Evolutionary conservation across 192 early-diverging fungal genomes (phyloP).

Genomic region (Powellomyces hirtus): DNA sequence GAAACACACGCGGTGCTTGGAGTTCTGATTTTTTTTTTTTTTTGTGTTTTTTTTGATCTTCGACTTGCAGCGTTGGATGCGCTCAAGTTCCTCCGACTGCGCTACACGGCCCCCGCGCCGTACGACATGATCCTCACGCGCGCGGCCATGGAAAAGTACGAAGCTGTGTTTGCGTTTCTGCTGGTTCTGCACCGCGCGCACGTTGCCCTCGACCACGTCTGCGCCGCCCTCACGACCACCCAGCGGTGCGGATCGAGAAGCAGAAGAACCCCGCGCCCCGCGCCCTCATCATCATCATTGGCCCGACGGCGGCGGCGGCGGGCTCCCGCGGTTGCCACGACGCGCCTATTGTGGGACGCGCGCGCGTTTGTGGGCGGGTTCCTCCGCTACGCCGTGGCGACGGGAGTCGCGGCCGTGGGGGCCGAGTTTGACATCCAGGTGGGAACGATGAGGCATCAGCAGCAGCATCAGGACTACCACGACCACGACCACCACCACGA

Average conservation of each 20-base stretch:
- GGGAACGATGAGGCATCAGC: neutral
- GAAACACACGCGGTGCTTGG: too few species aligned
- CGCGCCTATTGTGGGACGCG: constrained; percentile 17
- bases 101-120: constrained; percentile 8
- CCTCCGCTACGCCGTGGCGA: neutral
- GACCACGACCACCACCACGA: neutral
- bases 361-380: constrained; percentile 17
- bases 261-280: too few species aligned
- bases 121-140: constrained; percentile 8
- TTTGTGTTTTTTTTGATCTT: too few species aligned
- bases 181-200: neutral
- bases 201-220: constrained; percentile 3
- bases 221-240: too few species aligned
- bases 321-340: neutral
- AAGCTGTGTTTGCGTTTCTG: neutral
- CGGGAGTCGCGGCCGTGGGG: neutral
- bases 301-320: neutral
- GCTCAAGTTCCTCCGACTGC: neutral
- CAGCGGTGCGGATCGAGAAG: too few species aligned
- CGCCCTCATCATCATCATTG: too few species aligned
- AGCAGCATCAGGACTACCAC: neutral
- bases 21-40: too few species aligned
- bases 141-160: constrained; percentile 3
- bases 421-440: neutral
- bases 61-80: constrained; percentile 9